A percentile compares a stretch with the other conserved stretches of the same genome.
These are phyloP conservation scores for Aethionema arabicum DNA, from an alignment of 345 rosid species.

Conservation along the genomic window DNA sequence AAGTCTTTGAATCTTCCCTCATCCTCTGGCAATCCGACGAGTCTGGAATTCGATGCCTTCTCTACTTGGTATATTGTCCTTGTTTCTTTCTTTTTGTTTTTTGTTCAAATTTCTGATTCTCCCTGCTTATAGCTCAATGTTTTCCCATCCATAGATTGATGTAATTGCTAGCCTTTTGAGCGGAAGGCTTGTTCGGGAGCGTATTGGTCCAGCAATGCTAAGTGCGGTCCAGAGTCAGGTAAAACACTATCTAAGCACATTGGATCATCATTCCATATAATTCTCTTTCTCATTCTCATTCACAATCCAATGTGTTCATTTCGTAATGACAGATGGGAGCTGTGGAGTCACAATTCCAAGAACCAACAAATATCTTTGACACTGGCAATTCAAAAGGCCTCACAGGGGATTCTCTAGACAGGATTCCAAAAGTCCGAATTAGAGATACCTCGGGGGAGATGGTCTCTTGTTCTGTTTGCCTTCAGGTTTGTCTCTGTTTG, in stretches of 20 bases:
- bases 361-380: constrained; percentile 78
- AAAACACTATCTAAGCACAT: background rate
- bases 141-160: constrained; percentile 56
- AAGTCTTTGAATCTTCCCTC: constrained; percentile 94
- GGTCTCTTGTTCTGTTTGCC: constrained; percentile 86
- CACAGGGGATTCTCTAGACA: constrained; percentile 70
- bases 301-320: background rate
- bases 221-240: constrained; percentile 99
- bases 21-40: constrained; percentile 94
- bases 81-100: background rate
- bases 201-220: constrained; percentile 96
- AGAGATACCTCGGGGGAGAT: constrained; percentile 70
- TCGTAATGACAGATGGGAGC: constrained; percentile 75
- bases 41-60: constrained; percentile 83
- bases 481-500: constrained; percentile 56
- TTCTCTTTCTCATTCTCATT: background rate
- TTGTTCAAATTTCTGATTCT: background rate
- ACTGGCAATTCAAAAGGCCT: constrained; percentile 69
- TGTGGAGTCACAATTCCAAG: constrained; percentile 67
- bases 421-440: constrained; percentile 76
- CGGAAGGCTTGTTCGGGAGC: constrained; percentile 95
- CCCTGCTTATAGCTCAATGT: background rate
- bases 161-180: constrained; percentile 92
- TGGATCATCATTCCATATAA: no score
- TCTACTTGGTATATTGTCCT: constrained; percentile 64